Conservation (phyloP, 345 rosid genomes). For the Citrus mangshanensis region DNA sequence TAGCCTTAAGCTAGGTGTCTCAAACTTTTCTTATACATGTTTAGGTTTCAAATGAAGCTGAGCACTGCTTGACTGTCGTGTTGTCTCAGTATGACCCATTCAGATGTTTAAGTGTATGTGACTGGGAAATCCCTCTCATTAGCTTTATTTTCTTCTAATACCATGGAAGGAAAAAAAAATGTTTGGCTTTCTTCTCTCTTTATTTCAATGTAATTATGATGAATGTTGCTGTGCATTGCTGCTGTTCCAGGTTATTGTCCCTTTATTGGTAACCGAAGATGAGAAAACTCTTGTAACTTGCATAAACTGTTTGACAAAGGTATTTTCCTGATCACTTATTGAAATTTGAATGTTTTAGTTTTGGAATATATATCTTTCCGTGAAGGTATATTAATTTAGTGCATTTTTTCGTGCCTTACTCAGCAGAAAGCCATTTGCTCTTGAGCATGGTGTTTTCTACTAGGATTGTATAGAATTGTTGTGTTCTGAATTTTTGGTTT, state of each 20-base stretch:
- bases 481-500: neutral
- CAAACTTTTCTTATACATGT: conserved; percentile 6
- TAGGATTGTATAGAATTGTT: neutral
- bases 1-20: conserved; percentile 12
- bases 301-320: conserved; percentile 96
- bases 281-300: conserved; percentile 90
- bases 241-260: conserved; percentile 72
- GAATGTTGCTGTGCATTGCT: conserved; percentile 14
- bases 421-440: neutral
- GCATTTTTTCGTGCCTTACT: neutral
- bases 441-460: neutral
- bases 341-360: neutral
- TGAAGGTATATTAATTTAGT: neutral
- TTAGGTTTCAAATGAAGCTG: conserved; percentile 90
- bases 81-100: conserved; percentile 87
- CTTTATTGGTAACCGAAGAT: conserved; percentile 86
- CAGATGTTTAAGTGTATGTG: conserved; percentile 92
- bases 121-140: conserved; percentile 10
- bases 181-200: neutral
- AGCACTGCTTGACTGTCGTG: conserved; percentile 74
- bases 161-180: neutral
- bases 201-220: neutral
- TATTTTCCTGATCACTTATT: conserved; percentile 18
- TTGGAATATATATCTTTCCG: neutral
- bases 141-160: neutral